phyloP scores from a whole-genome alignment of 768 basidiomycete genomes.

The Boletus vermiculosoides region DNA sequence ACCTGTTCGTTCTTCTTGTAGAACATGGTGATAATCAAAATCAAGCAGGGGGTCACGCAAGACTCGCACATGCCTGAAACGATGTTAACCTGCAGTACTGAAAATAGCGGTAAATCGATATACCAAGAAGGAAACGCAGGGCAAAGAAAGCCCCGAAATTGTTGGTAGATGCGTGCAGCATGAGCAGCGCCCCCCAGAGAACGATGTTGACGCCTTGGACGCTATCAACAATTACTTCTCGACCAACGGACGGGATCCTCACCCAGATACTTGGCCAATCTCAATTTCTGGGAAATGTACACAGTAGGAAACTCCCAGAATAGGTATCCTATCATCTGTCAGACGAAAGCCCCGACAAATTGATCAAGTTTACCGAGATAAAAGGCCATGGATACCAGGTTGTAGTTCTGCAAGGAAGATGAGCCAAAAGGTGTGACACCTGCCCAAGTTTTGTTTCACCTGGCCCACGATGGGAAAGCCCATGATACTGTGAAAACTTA shows the following conservation, averaged over 20 bases:
- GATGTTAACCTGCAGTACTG: not conserved
- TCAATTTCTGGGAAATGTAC: constrained; percentile 60
- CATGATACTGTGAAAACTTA: constrained; percentile 49
- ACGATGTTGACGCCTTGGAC: constrained; percentile 52
- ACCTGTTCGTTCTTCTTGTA: constrained; percentile 69
- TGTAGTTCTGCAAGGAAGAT: constrained; percentile 47
- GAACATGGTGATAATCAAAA: constrained; percentile 64
- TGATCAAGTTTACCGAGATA: constrained; percentile 47
- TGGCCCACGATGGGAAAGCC: constrained; percentile 62
- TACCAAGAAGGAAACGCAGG: constrained; percentile 59
- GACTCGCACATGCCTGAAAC: constrained; percentile 61
- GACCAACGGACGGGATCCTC: constrained; percentile 2
- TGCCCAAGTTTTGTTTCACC: constrained; percentile 31
- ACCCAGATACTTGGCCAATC: constrained; percentile 64
- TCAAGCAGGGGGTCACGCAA: constrained; percentile 61
- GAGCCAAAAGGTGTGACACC: constrained; percentile 1
- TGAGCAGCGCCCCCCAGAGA: constrained; percentile 57
- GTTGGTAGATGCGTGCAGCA: constrained; percentile 56
- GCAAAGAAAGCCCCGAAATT: constrained; percentile 64
- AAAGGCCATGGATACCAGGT: constrained; percentile 62
- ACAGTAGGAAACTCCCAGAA: constrained; percentile 66
- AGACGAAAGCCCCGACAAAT: not conserved
- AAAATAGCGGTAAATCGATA: constrained; percentile 1
- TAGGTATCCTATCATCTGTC: constrained; percentile 43
- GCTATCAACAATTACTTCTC: not conserved